phyloP scores from a whole-genome alignment of 2,329 filamentous ascomycete species.

The Myriangium duriaei region DNA sequence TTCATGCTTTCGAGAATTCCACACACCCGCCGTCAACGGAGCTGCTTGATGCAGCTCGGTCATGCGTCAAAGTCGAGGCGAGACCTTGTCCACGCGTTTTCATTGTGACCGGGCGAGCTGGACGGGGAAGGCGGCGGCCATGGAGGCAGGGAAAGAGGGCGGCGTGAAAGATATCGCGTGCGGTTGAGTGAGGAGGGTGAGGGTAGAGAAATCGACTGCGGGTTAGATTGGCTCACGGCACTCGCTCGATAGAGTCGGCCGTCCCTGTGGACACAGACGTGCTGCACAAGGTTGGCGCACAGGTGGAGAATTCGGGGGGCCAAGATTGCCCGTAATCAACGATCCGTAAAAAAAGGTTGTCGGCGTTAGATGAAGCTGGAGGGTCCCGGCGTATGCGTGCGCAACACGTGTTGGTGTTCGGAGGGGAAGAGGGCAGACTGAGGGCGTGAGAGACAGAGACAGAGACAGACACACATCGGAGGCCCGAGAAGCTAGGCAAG shows the following conservation, averaged over 20 bases:
- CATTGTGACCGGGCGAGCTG: constrained; percentile 2
- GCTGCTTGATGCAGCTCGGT: constrained; percentile 7
- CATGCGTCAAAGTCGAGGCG: constrained; percentile 7
- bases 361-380: neutral
- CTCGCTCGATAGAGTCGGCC: neutral
- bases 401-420: neutral
- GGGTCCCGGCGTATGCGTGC: neutral
- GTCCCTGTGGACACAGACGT: neutral
- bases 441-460: no score
- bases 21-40: constrained; percentile 8
- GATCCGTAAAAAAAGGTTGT: neutral
- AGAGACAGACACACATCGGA: no score
- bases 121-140: neutral
- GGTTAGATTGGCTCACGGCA: neutral
- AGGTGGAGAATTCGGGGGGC: neutral
- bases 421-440: neutral
- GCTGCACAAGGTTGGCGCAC: neutral
- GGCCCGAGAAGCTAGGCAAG: neutral
- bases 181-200: neutral
- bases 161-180: neutral
- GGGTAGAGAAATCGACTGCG: neutral
- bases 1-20: constrained; percentile 29
- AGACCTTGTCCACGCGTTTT: constrained; percentile 5
- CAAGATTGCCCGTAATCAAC: neutral
- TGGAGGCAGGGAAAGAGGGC: neutral